phyloP scores from a whole-genome alignment of 768 basidiomycete species.

The Daedaleopsis nitida region DNA sequence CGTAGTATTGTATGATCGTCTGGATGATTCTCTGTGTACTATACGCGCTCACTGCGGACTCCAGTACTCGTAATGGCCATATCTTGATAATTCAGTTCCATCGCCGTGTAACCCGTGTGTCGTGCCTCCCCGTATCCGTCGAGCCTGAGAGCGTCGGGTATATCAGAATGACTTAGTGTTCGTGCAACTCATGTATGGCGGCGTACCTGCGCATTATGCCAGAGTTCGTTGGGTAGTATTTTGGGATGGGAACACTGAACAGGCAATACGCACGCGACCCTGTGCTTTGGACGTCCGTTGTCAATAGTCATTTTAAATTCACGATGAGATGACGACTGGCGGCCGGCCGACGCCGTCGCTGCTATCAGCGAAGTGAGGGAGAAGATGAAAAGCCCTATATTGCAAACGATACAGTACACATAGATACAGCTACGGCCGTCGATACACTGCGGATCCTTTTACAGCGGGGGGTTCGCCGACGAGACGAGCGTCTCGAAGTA shows the following conservation, averaged over 20 bases:
- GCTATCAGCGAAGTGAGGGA: background rate
- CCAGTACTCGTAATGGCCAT: constrained; percentile 13
- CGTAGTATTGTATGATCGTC: constrained; percentile 15
- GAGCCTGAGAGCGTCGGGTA: too few relatives aligned
- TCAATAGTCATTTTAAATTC: too few relatives aligned
- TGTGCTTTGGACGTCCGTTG: background rate
- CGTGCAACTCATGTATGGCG: too few relatives aligned
- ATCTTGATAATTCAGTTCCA: background rate
- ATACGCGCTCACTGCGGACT: constrained; percentile 10
- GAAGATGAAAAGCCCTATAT: constrained; percentile 9
- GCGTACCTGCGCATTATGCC: background rate
- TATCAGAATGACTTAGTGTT: too few relatives aligned
- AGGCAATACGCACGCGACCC: background rate
- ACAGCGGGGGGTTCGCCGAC: constrained; percentile 55
- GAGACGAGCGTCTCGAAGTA: constrained; percentile 60
- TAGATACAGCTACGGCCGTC: background rate
- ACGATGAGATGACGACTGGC: too few relatives aligned
- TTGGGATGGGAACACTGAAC: background rate
- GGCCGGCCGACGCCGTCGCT: too few relatives aligned
- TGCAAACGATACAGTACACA: constrained; percentile 12
- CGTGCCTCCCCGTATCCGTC: too few relatives aligned
- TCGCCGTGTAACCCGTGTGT: background rate
- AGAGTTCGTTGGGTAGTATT: background rate
- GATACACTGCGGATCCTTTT: constrained; percentile 16
- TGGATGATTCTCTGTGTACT: constrained; percentile 17